Base-by-base conservation (phyloP, 2,329 filamentous ascomycete species). In the Botrytis paeoniae region DNA sequence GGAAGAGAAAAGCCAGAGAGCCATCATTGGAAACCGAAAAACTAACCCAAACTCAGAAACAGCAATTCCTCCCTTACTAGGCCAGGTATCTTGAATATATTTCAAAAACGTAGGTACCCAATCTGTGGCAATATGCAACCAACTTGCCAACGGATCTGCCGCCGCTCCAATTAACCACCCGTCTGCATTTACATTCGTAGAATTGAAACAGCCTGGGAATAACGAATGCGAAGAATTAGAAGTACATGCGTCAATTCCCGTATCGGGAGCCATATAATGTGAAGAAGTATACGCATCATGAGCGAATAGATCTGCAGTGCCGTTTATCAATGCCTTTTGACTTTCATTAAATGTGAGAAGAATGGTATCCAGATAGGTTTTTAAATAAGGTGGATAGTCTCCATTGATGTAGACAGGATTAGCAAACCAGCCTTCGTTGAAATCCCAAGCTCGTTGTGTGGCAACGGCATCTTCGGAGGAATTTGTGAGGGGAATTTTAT, bases 261-360 rank as follows among this genome's bases (percentile, higher is more conserved):
- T 76, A 43, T 80, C 78, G 0, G 86, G 85, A 0, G 85, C 77
- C 63, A 75, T 74, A n/a, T 89, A 85, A 1, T 88, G 85, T 0
- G 85, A 85, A 0, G 86, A 85, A 0, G 86, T 89, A 80, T 90
- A 90, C 0, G 87, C 85, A 75, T 90, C 87, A 54, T 90, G 84
- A 10, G 84, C 86, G 57, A 88, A 83, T 72, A 89, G 86, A 78
- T 90, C 88, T 4, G 85, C 83, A 0, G 86, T 88, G 10, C 84
- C 83, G 32, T 83, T 82, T 43, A 88, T 84, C 65, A 85, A 83
- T 2, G 76, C 77, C n/a, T 90, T 81, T 57, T 91, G 83, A 3
- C 82, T 80, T 0, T 82, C 75, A 0, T 82, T 87, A 43, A 90
- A 82, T 4, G 74, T 80, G 0, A 84, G 83, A 4, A 35, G 43